Percentiles rank a stretch among this genome's conserved stretches.
phyloP scores from a whole-genome alignment of 192 early-diverging fungal genomes.

The Haplosporangium gracile region DNA sequence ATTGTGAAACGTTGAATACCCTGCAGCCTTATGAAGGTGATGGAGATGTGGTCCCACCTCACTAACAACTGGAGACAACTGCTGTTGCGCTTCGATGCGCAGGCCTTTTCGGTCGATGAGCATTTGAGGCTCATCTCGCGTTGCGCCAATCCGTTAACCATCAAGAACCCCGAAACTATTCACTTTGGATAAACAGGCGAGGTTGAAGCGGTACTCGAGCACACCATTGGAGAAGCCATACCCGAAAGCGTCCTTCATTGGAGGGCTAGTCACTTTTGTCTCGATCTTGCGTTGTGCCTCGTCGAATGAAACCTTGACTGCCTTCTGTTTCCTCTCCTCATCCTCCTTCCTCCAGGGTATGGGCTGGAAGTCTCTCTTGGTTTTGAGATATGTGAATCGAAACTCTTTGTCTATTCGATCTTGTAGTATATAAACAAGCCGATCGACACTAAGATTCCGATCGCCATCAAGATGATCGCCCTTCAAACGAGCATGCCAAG shows the following conservation, averaged over 20 bases:
- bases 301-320: conserved; percentile 23
- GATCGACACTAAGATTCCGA: conserved; percentile 22
- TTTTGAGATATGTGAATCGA: conserved; percentile 22
- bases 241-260: not conserved
- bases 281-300: conserved; percentile 16
- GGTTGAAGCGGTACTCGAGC: not conserved
- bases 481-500: not conserved
- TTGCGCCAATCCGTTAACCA: no score
- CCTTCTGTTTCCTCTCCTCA: conserved; percentile 25
- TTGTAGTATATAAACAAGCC: conserved; percentile 24
- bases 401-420: conserved; percentile 31
- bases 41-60: no score
- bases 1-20: no score
- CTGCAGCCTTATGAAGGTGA: no score
- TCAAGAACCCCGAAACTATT: no score
- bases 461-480: conserved; percentile 17
- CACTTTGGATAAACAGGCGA: no score
- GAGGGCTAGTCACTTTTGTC: not conserved
- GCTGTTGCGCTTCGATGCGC: no score
- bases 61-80: no score
- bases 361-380: conserved; percentile 12
- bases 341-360: conserved; percentile 26
- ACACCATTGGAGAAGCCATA: not conserved
- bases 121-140: no score
- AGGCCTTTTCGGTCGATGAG: no score